Evolutionary conservation across 345 rosid species (phyloP).

Genomic region (Chamaenerion angustifolium): DNA sequence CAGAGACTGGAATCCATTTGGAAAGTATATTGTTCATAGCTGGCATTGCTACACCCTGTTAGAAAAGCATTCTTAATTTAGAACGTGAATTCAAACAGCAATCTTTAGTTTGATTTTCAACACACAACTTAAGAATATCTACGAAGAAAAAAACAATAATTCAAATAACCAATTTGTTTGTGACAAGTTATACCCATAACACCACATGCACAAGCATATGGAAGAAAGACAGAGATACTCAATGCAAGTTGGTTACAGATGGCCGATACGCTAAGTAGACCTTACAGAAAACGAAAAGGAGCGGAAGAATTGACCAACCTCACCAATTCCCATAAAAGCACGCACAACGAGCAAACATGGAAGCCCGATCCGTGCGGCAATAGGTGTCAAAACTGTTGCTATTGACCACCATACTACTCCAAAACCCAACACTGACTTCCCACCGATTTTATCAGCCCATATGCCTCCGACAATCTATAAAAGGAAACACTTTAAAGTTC

Average conservation of each 20-base stretch:
- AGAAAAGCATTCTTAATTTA: neutral
- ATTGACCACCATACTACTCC: slow-evolving; percentile 97
- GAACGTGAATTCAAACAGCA: neutral
- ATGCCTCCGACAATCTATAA: slow-evolving; percentile 83
- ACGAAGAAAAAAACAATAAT: too few relatives aligned
- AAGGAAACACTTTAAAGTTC: neutral
- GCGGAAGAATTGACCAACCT: slow-evolving; percentile 34
- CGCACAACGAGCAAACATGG: slow-evolving; percentile 81
- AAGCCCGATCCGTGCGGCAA: slow-evolving; percentile 84
- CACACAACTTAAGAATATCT: too few relatives aligned
- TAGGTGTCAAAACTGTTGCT: slow-evolving; percentile 88
- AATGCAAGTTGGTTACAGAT: too few relatives aligned
- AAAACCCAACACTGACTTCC: slow-evolving; percentile 79
- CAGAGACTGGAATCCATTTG: slow-evolving; percentile 96
- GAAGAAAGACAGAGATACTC: too few relatives aligned
- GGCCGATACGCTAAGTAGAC: too few relatives aligned
- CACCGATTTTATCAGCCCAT: slow-evolving; percentile 96
- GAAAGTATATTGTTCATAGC: slow-evolving; percentile 97
- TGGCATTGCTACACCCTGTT: slow-evolving; percentile 99
- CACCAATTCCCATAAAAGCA: slow-evolving; percentile 95
- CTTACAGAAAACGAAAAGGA: neutral
- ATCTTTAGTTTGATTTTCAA: too few relatives aligned
- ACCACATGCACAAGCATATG: too few relatives aligned
- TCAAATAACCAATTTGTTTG: too few relatives aligned
- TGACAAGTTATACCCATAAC: too few relatives aligned